Evolutionary conservation across 2,329 filamentous ascomycete species (phyloP), one percentile per base, ranked within the genome.

Genomic region (Nemania sp.): DNA sequence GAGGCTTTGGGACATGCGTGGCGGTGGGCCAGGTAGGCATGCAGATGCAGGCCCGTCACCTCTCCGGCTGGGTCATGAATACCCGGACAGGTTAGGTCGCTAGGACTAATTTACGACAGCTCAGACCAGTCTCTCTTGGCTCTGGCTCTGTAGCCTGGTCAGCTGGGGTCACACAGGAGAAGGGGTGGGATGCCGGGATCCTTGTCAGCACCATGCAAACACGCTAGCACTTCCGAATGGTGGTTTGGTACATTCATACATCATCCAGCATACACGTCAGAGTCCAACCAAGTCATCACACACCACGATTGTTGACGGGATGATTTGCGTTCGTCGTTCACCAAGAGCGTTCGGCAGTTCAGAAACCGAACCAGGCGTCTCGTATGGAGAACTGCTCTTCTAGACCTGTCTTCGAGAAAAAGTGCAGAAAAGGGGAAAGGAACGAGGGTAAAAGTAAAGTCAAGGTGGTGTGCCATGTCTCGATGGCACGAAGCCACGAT

Each of bases 1-100:
- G 70, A 73, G 71, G 70, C 71, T 73, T 71, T 68, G 65, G 68
- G 59, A 57, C 66, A 68, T 70, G 69, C 69, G 67, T 69, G 68
- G 67, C 64, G 65, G 70, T 68, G 66, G 68, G 68, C 69, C 68
- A 63, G 37, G 48, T 64, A 63, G 37, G 48, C 63, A 63, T 67
- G 65, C 65, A 68, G 67, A 63, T 67, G 65, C 65, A 68, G 67
- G 65, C 65, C 65, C 58, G 50, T 66, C 65, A 69, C 63, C 49
- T 45, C 55, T 65, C 54, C 55, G 55, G 63, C 60, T 68, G 63
- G 64, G 54, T 52, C 54, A 47, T 34, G 21, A 13, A 17, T 34
- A 48, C 46, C 13, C 20, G 34, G n/a, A n/a, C n/a, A n/a, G 54
- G 53, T 62, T 39, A 39, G 11, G 4, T 39, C 3, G 35, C 57